Percentiles rank a stretch among this genome's conserved stretches.
Conservation (phyloP, 2,329 filamentous ascomycete species). For the Exophiala oligosperma region DNA sequence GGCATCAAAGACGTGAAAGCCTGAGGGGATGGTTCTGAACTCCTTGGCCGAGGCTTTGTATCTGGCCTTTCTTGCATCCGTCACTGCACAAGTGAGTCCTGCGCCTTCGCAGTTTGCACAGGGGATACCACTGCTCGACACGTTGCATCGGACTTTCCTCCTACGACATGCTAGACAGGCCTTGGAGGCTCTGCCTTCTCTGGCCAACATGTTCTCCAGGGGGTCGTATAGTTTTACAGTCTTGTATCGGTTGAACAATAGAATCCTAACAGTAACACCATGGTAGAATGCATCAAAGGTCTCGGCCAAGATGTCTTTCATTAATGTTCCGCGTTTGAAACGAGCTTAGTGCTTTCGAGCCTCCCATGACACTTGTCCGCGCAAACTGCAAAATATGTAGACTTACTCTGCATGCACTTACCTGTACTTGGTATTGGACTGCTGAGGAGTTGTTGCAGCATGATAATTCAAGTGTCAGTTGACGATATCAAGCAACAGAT, state of each 20-base stretch:
- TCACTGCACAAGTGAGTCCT: slow-evolving; percentile 27
- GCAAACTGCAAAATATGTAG: too few relatives aligned
- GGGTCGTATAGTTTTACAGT: too few relatives aligned
- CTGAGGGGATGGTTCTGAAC: not conserved
- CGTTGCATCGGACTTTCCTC: slow-evolving; percentile 53
- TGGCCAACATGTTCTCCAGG: not conserved
- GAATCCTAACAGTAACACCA: not conserved
- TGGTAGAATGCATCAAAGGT: too few relatives aligned
- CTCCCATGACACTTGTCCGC: too few relatives aligned
- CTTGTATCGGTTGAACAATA: not conserved
- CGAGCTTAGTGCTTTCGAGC: too few relatives aligned
- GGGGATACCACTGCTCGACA: slow-evolving; percentile 47
- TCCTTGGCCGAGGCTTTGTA: not conserved
- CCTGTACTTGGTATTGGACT: too few relatives aligned
- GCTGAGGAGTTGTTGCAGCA: too few relatives aligned
- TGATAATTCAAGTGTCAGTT: too few relatives aligned
- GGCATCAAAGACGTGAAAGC: slow-evolving; percentile 1
- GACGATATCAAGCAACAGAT: too few relatives aligned
- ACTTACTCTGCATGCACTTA: too few relatives aligned
- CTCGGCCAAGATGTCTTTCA: too few relatives aligned
- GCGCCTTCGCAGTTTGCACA: slow-evolving; percentile 31
- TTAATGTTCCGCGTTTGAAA: too few relatives aligned
- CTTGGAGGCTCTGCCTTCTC: slow-evolving; percentile 42
- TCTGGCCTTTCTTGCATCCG: not conserved
- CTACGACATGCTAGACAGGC: slow-evolving; percentile 53